Evolutionary conservation across 331 rosid species (phyloP).

Genomic region (Ulmus americana): DNA sequence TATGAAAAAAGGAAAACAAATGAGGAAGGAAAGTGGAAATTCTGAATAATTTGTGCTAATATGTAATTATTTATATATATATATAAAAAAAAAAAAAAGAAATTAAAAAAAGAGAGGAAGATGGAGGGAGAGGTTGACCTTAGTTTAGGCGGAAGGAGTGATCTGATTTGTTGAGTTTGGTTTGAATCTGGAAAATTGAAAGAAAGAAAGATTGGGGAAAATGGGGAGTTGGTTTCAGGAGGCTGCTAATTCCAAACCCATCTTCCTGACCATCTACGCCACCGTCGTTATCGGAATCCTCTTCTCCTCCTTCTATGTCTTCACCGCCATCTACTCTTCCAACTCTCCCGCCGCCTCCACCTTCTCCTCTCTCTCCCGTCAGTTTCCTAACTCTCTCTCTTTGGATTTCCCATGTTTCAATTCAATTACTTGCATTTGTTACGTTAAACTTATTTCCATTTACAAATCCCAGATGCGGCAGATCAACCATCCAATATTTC

Average conservation of each 20-base stretch:
- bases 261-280: slow-evolving; percentile 71
- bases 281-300: slow-evolving; percentile 62
- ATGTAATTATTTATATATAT: no score
- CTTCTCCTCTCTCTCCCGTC: slow-evolving; percentile 37
- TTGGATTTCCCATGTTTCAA: neutral
- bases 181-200: no score
- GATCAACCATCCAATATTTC: slow-evolving; percentile 39
- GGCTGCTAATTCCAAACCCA: slow-evolving; percentile 58
- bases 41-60: no score
- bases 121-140: no score
- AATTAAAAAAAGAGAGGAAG: no score
- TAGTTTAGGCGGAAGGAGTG: no score
- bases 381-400: slow-evolving; percentile 13
- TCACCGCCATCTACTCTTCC: slow-evolving; percentile 67
- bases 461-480: slow-evolving; percentile 30
- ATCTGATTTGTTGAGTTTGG: no score
- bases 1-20: no score
- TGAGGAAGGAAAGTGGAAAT: no score
- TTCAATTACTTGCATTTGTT: neutral
- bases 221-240: slow-evolving; percentile 61
- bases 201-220: no score
- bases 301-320: slow-evolving; percentile 74
- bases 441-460: slow-evolving; percentile 3
- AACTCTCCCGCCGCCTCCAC: slow-evolving; percentile 33
- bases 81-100: no score